Conservation (phyloP, 768 basidiomycete species). For the Kwoniella sp. region DNA sequence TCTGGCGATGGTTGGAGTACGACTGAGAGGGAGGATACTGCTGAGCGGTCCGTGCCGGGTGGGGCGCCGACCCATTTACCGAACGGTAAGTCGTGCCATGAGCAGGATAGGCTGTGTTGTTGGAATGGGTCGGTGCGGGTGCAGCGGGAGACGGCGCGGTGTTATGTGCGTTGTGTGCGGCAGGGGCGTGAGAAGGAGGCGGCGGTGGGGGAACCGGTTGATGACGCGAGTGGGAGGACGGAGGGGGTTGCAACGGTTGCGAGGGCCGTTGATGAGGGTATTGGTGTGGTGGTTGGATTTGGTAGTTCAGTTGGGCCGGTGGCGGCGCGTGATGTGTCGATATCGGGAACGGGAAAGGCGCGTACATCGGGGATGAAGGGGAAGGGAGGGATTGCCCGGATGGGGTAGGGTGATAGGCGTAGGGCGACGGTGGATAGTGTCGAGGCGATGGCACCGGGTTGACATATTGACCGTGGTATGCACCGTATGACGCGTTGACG, state of each 20-base stretch:
- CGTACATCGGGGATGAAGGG: neutral
- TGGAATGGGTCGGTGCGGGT: constrained; percentile 1
- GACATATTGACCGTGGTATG: neutral
- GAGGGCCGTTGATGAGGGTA: too few species aligned
- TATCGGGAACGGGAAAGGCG: neutral
- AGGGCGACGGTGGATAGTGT: constrained; percentile 1
- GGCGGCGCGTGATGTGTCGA: too few species aligned
- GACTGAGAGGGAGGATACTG: too few species aligned
- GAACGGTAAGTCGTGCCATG: neutral
- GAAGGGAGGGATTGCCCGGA: neutral
- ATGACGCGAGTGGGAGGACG: neutral
- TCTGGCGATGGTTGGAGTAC: neutral
- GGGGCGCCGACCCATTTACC: too few species aligned
- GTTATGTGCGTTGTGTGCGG: constrained; percentile 3
- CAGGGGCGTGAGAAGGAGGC: neutral
- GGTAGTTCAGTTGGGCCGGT: too few species aligned
- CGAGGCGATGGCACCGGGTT: neutral
- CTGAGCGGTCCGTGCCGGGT: too few species aligned
- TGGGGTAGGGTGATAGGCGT: neutral
- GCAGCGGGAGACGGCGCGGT: neutral
- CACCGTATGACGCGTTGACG: neutral
- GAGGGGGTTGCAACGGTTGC: too few species aligned
- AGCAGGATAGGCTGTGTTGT: neutral
- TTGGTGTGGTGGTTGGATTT: too few species aligned
- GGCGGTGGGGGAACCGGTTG: neutral